Conservation (phyloP, 331 rosid species). For the Acacia pycnantha region DNA sequence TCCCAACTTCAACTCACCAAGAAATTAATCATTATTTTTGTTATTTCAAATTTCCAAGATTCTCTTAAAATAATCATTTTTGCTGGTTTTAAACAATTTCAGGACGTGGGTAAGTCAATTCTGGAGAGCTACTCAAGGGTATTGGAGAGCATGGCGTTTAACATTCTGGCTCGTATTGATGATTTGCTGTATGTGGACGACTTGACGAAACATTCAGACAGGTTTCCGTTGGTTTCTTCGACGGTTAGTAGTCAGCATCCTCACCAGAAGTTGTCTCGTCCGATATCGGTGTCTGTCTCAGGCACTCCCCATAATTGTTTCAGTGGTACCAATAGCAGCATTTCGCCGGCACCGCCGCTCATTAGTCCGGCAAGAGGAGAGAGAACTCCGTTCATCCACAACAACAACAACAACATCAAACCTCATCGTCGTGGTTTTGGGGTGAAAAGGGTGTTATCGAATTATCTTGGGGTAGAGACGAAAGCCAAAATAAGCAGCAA, state of each 20-base stretch:
- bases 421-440: slow-evolving; percentile 71
- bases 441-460: slow-evolving; percentile 74
- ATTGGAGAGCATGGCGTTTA: slow-evolving; percentile 94
- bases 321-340: slow-evolving; percentile 51
- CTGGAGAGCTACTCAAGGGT: slow-evolving; percentile 97
- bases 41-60: neutral
- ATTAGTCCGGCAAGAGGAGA: slow-evolving; percentile 75
- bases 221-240: slow-evolving; percentile 43
- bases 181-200: slow-evolving; percentile 87
- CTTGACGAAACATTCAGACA: slow-evolving; percentile 74
- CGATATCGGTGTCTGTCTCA: slow-evolving; percentile 71
- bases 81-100: slow-evolving; percentile 29
- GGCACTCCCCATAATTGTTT: slow-evolving; percentile 74
- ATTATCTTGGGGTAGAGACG: slow-evolving; percentile 70
- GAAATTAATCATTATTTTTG: too few relatives aligned
- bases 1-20: neutral
- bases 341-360: slow-evolving; percentile 57
- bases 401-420: slow-evolving; percentile 34
- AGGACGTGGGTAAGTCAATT: slow-evolving; percentile 94
- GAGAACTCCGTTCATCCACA: slow-evolving; percentile 61
- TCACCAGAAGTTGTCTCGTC: slow-evolving; percentile 41
- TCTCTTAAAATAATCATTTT: neutral
- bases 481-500: slow-evolving; percentile 48
- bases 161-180: slow-evolving; percentile 83
- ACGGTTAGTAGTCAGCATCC: slow-evolving; percentile 31